Percentiles rank a stretch among this genome's conserved stretches.
phyloP scores from a whole-genome alignment of 805 yeast species.

The Saturnispora zaruensis region DNA sequence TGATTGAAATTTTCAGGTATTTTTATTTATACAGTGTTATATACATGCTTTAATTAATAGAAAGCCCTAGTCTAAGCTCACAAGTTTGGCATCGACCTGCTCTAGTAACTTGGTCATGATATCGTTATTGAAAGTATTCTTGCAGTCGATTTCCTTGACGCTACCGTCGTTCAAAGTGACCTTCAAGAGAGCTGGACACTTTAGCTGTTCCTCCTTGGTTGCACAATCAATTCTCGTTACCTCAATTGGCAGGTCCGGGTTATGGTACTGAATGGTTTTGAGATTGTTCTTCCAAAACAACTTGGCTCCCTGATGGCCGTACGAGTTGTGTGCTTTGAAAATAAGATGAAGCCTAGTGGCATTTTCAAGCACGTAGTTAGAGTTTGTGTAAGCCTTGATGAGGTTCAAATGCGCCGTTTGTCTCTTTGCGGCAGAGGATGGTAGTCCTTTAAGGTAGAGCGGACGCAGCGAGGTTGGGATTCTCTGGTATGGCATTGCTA shows the following conservation, averaged over 20 bases:
- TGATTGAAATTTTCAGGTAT: not conserved
- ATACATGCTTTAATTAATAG: not conserved
- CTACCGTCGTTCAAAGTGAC: slow-evolving; percentile 34
- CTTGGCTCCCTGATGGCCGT: slow-evolving; percentile 60
- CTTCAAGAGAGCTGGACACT: slow-evolving; percentile 39
- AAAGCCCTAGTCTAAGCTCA: slow-evolving; percentile 17
- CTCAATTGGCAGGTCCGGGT: slow-evolving; percentile 57
- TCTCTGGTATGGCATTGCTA: slow-evolving; percentile 17
- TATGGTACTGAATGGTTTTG: slow-evolving; percentile 75
- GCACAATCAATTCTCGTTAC: slow-evolving; percentile 45
- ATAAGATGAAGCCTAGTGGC: slow-evolving; percentile 41
- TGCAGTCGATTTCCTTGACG: slow-evolving; percentile 43
- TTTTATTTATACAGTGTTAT: not conserved
- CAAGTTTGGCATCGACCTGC: slow-evolving; percentile 41
- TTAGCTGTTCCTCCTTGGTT: slow-evolving; percentile 34
- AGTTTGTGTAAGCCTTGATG: slow-evolving; percentile 41
- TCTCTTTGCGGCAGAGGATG: slow-evolving; percentile 35
- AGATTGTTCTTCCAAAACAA: slow-evolving; percentile 68
- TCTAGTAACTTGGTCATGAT: slow-evolving; percentile 51
- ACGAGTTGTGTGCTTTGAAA: slow-evolving; percentile 36
- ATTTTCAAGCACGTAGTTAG: slow-evolving; percentile 30
- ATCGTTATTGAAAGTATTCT: slow-evolving; percentile 36
- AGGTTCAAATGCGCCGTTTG: slow-evolving; percentile 44
- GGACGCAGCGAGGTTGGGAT: slow-evolving; percentile 21
- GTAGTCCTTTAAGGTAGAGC: slow-evolving; percentile 27